A percentile compares a stretch with the other conserved stretches of the same genome.
These are phyloP conservation scores for Aspergillus incahuasiensis DNA, from an alignment of 495 filamentous ascomycete species.

Conservation along the genomic window DNA sequence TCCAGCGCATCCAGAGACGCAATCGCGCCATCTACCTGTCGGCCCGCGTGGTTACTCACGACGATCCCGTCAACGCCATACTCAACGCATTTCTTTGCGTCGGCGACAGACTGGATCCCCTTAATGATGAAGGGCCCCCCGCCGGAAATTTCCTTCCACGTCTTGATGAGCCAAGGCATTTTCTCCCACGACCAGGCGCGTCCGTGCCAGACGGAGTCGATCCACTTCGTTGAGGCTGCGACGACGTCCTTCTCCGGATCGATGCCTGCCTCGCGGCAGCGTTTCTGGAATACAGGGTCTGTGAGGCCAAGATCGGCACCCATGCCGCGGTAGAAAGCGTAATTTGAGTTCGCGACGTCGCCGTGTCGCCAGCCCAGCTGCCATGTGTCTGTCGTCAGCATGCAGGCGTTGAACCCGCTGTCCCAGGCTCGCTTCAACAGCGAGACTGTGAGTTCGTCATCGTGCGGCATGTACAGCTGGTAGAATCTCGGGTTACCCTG, in stretches of 20 bases:
- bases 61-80: constrained; percentile 52
- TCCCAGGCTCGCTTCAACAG: constrained; percentile 51
- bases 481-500: constrained; percentile 46
- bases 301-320: constrained; percentile 54
- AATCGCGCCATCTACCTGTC: constrained; percentile 60
- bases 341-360: constrained; percentile 45
- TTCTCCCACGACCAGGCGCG: constrained; percentile 57
- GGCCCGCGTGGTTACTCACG: constrained; percentile 57
- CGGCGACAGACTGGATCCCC: constrained; percentile 8
- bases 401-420: constrained; percentile 54
- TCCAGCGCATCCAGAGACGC: constrained; percentile 57
- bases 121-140: constrained; percentile 40
- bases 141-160: constrained; percentile 25
- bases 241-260: constrained; percentile 47
- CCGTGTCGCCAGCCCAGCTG: constrained; percentile 62
- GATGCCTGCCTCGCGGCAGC: constrained; percentile 46
- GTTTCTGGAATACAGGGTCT: constrained; percentile 55
- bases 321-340: constrained; percentile 37
- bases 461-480: constrained; percentile 63
- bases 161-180: constrained; percentile 43
- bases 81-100: constrained; percentile 41
- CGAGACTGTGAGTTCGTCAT: constrained; percentile 30
- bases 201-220: constrained; percentile 63
- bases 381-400: constrained; percentile 65
- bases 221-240: constrained; percentile 54